Evolutionary conservation across 179 eudicot genomes (phyloP), one percentile per base, ranked within the genome.

Genomic region (Sideroxylon spinosum): DNA sequence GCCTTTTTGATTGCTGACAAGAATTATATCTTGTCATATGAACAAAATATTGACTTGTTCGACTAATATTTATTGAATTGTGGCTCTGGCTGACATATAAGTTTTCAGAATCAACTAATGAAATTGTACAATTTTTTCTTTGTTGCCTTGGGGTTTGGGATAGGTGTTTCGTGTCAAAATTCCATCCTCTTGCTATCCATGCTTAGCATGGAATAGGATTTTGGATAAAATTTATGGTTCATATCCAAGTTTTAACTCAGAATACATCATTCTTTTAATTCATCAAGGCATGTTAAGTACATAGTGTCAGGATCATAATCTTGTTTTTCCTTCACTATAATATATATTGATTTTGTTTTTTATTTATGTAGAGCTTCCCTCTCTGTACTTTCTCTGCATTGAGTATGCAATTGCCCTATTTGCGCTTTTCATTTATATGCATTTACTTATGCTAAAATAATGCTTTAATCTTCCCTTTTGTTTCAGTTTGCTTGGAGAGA

Each of bases 401-500:
- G 44, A 37, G 44, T 37, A 37, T 37, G 44, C 44, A 37, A 37
- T 1, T 37, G 44, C 44, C 44, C 44, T 46, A 10, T 69, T 78
- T 44, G 12, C 0, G 26, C 53, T 7, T 9, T 77, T 37, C 5
- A n/a, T 68, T 44, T 9, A 61, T 28, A 11, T 71, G 29, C n/a
- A 59, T 70, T 70, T 69, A 46, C 49, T 57, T 75, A 11, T 29
- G 20, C 56, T 3, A 46, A 79, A 32, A 19, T 28, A 68, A 65
- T 81, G 26, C 50, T 76, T 82, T 68, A 57, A 61, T 26, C 14
- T 57, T 72, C 32, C 68, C 71, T 71, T 85, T 59, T 70, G 61
- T 7, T 76, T 88, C 92, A 93, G 99, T 88, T 91, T 22, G 92
- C 92, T 7, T 91, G 97, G 97, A 87, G 82, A 73, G 94, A 91